Evolutionary conservation across 2,329 filamentous ascomycete genomes (phyloP).

Genomic region (Exophiala mesophila): DNA sequence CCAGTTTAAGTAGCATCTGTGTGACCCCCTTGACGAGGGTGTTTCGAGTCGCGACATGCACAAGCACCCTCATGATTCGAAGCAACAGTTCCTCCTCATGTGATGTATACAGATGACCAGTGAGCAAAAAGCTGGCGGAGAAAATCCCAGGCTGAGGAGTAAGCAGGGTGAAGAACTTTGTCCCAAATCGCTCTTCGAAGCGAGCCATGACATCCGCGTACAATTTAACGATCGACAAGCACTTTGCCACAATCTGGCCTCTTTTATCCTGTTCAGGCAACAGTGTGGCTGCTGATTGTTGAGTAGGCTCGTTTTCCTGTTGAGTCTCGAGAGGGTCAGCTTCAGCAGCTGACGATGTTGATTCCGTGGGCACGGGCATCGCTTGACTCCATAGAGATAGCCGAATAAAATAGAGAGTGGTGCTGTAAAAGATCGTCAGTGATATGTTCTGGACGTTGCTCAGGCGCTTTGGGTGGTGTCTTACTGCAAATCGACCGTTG

Average conservation of each 20-base stretch:
- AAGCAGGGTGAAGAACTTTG: constrained; percentile 4
- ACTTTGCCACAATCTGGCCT: no score
- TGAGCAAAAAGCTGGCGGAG: constrained; percentile 9
- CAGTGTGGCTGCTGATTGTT: no score
- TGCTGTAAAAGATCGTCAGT: background rate
- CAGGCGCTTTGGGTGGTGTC: background rate
- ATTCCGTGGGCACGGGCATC: background rate
- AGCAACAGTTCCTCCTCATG: constrained; percentile 12
- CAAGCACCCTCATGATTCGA: constrained; percentile 8
- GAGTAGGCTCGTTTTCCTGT: no score
- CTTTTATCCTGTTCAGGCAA: no score
- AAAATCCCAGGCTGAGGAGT: constrained; percentile 11
- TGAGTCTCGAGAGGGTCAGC: no score
- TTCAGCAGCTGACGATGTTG: background rate
- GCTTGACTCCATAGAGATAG: constrained; percentile 12
- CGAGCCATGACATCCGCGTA: constrained; percentile 1
- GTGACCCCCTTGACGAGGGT: constrained; percentile 14
- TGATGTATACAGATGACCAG: constrained; percentile 5
- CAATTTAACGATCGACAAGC: background rate
- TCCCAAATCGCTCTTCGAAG: constrained; percentile 4
- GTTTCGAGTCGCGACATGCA: constrained; percentile 6
- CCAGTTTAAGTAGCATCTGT: constrained; percentile 12
- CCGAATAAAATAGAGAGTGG: constrained; percentile 9
- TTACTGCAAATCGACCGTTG: constrained; percentile 10
- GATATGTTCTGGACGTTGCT: no score